phyloP scores from a whole-genome alignment of 352 stramenopile species.

The Globisporangium lucens region DNA sequence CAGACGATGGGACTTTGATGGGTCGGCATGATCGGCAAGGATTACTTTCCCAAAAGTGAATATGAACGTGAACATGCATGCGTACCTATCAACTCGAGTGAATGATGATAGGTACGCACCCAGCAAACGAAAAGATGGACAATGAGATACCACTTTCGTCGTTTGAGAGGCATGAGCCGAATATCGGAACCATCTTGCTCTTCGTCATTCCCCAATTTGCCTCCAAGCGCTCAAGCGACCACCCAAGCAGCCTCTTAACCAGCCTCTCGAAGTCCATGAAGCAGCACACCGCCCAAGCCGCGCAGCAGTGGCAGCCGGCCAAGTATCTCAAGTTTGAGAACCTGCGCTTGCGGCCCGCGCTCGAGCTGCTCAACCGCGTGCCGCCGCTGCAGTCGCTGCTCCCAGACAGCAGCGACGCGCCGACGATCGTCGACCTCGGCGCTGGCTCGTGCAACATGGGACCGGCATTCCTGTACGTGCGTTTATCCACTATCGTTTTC shows the following conservation, averaged over 20 bases:
- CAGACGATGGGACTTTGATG: background rate
- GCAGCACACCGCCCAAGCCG: slow-evolving; percentile 20
- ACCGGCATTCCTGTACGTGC: slow-evolving; percentile 49
- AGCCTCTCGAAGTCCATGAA: background rate
- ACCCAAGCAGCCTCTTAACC: background rate
- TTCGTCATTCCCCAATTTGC: background rate
- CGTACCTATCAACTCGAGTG: background rate
- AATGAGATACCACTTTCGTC: no score
- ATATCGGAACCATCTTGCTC: no score
- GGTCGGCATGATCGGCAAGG: background rate
- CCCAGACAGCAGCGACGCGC: slow-evolving; percentile 3
- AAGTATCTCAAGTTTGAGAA: slow-evolving; percentile 67
- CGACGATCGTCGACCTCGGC: slow-evolving; percentile 59
- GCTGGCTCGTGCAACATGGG: slow-evolving; percentile 72
- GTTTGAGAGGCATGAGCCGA: no score
- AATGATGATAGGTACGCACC: background rate
- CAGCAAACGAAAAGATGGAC: no score
- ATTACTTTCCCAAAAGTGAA: background rate
- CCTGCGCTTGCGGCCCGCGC: slow-evolving; percentile 51
- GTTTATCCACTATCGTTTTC: no score
- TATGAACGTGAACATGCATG: background rate
- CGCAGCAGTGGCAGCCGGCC: slow-evolving; percentile 50
- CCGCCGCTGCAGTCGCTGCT: slow-evolving; percentile 19
- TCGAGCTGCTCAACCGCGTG: slow-evolving; percentile 57
- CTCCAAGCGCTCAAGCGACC: background rate